A percentile compares a stretch with the other conserved stretches of the same genome.
phyloP scores from a whole-genome alignment of 257 asterid genomes.

The Ballota nigra region DNA sequence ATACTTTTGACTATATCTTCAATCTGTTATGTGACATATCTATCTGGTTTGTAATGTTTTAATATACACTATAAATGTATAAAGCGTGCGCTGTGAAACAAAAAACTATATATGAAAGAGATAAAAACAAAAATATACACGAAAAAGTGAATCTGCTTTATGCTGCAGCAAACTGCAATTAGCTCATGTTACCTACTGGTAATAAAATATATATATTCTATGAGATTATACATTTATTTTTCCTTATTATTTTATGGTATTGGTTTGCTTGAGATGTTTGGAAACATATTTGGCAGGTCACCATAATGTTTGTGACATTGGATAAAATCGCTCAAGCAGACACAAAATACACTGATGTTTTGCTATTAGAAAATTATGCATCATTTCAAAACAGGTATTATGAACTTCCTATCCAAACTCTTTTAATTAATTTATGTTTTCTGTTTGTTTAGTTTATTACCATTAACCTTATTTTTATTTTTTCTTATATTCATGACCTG shows the following conservation, averaged over 20 bases:
- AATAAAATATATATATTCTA: not conserved
- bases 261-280: conserved; percentile 23
- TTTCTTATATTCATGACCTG: conserved; percentile 26
- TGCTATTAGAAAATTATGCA: conserved; percentile 96
- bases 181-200: no score
- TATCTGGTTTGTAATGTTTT: not conserved
- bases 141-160: conserved; percentile 4
- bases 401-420: conserved; percentile 15
- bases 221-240: not conserved
- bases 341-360: conserved; percentile 69
- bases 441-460: not conserved
- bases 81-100: no score
- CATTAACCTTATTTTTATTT: not conserved
- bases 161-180: not conserved
- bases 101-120: not conserved
- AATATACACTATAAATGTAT: not conserved
- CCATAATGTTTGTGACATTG: conserved; percentile 93
- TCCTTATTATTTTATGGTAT: conserved; percentile 1
- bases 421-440: not conserved
- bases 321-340: conserved; percentile 93
- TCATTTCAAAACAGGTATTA: conserved; percentile 95
- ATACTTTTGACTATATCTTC: not conserved
- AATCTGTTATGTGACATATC: not conserved
- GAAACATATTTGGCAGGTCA: conserved; percentile 61
- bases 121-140: no score